Evolutionary conservation across 2,329 filamentous ascomycete genomes (phyloP).

Genomic region (Aspergillus pseudoglaucus): DNA sequence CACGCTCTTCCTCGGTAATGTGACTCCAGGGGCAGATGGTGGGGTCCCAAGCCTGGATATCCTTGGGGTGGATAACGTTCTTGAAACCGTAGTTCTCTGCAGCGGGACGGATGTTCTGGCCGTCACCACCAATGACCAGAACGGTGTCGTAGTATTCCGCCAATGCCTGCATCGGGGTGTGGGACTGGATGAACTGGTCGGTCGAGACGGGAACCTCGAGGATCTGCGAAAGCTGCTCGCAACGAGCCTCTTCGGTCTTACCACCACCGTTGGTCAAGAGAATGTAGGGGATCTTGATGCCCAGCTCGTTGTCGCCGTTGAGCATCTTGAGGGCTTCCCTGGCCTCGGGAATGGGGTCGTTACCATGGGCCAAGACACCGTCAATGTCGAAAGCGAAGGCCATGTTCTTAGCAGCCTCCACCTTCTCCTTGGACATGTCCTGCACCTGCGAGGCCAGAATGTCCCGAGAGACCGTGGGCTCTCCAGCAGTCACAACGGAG

Average conservation of each 20-base stretch:
- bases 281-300: constrained; percentile 71
- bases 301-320: constrained; percentile 69
- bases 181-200: constrained; percentile 71
- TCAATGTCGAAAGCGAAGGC: constrained; percentile 67
- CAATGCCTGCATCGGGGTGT: constrained; percentile 70
- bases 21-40: constrained; percentile 63
- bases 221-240: constrained; percentile 61
- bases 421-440: constrained; percentile 60
- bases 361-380: constrained; percentile 68
- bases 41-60: constrained; percentile 64
- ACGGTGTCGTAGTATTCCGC: constrained; percentile 72
- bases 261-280: constrained; percentile 70
- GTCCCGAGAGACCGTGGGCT: constrained; percentile 54
- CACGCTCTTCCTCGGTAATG: constrained; percentile 62
- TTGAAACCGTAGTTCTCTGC: constrained; percentile 69
- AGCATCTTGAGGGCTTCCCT: constrained; percentile 61
- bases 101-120: constrained; percentile 66
- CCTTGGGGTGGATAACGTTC: constrained; percentile 66
- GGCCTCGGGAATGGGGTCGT: constrained; percentile 63
- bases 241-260: constrained; percentile 60
- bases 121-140: constrained; percentile 68
- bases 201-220: constrained; percentile 59
- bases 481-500: constrained; percentile 47
- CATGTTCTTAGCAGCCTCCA: constrained; percentile 67
- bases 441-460: constrained; percentile 66